Evolutionary conservation across 192 early-diverging fungal genomes (phyloP).

Genomic region (Linnemannia zychae): DNA sequence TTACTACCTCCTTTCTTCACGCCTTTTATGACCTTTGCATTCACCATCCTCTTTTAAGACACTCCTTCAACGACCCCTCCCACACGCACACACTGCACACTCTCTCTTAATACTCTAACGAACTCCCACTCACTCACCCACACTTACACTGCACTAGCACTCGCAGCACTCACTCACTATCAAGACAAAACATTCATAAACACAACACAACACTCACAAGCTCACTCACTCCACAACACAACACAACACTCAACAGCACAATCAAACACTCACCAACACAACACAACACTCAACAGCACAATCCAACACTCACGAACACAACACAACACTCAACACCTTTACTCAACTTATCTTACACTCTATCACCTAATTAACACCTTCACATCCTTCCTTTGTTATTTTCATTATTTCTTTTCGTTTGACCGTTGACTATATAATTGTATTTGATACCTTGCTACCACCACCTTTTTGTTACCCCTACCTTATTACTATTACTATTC

Average conservation of each 20-base stretch:
- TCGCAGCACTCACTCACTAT: neutral
- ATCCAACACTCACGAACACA: neutral
- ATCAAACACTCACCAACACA: neutral
- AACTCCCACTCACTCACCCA: neutral
- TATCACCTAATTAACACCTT: neutral
- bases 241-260: neutral
- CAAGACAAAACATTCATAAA: neutral
- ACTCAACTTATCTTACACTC: slow-evolving; percentile 4
- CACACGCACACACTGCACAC: neutral
- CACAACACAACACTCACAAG: slow-evolving; percentile 4
- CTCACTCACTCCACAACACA: neutral
- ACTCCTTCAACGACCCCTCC: neutral
- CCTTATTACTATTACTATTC: neutral
- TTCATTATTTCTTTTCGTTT: neutral
- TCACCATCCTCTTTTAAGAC: neutral
- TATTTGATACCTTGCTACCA: neutral
- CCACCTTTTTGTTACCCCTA: neutral
- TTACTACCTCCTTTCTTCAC: neutral
- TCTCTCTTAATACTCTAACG: neutral
- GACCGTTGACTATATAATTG: neutral
- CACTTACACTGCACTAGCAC: neutral
- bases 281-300: neutral
- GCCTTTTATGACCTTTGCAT: neutral
- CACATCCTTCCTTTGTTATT: neutral
- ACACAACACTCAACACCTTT: neutral